Base-by-base conservation (phyloP, 768 basidiomycete genomes). In the Saitozyma podzolica region DNA sequence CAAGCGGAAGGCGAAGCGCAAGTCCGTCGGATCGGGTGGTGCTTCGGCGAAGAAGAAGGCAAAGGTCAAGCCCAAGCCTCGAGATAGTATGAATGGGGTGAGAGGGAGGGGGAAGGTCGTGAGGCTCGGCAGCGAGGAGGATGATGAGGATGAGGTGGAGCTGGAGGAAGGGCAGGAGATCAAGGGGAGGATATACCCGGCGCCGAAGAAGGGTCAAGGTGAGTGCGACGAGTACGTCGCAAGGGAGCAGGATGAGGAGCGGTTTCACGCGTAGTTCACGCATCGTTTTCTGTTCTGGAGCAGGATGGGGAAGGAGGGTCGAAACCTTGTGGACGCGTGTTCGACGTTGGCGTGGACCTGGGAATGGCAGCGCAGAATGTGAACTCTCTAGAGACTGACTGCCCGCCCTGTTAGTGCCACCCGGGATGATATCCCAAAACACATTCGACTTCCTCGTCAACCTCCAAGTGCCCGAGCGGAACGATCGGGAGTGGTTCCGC, bases 401-500 rank as follows among this genome's bases (percentile, higher is more conserved):
- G 5, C 29, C 29, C 29, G 29, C 29, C 29, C 29, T 29, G 29
- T 29, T 65, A 90, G 92, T 91, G 0, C 88, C 91, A 0, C 85
- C 91, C 10, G 93, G 92, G 9, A 86, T 87, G 77, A 86, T 96
- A 72, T 94, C 92, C 1, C 83, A 87, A 69, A 94, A 96, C 67
- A 91, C 89, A 3, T 78, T 97, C 42, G 81, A 90, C 71, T 96
- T 96, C 75, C 77, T 94, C 59, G 80, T 67, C 8, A 83, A 88
- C 29, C 82, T 96, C 47, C 84, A 84, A 72, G 85, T 90, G 61
- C 88, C 91, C 0, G 83, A 85, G 50, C 87, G 87, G 72, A 93
- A 97, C 64, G 89, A 96, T 75, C 84, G 92, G 39, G 77, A 80
- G 58, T 91, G 91, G 91, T 95, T 94, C 78, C 89, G 88, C 76